A percentile compares a stretch with the other conserved stretches of the same genome.
Evolutionary conservation across 305 asterid species (phyloP).

Genomic region (Fraxinus ornus): DNA sequence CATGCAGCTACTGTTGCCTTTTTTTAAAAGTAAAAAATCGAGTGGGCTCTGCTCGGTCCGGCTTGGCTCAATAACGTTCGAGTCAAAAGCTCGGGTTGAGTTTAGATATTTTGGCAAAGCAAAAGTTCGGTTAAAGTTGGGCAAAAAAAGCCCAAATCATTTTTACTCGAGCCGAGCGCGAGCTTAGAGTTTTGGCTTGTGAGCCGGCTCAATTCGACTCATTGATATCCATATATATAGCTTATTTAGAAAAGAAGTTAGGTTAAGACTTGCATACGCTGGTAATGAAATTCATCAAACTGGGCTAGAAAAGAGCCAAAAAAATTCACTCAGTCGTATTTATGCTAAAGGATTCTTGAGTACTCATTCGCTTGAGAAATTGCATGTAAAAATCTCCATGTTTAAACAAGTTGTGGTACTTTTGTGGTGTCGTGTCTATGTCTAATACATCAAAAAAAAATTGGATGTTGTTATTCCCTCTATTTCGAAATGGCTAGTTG

Average conservation of each 20-base stretch:
- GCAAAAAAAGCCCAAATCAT: no score
- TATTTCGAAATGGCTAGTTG: background rate
- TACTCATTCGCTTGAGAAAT: background rate
- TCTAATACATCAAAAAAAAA: background rate
- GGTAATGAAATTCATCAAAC: constrained; percentile 54
- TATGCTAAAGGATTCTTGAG: constrained; percentile 46
- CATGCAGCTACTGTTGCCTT: no score
- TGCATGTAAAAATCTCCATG: background rate
- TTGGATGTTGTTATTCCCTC: background rate
- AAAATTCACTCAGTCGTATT: constrained; percentile 82
- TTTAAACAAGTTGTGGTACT: background rate
- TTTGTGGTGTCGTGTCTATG: background rate
- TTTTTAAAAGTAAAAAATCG: no score
- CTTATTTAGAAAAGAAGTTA: constrained; percentile 2
- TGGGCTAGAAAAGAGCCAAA: constrained; percentile 66
- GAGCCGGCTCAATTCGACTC: no score
- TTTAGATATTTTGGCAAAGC: no score
- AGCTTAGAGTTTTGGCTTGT: no score
- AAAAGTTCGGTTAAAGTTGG: no score
- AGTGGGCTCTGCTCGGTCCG: no score
- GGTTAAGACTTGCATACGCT: constrained; percentile 37
- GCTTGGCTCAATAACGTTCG: no score
- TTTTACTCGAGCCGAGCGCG: no score
- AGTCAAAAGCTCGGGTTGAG: no score
- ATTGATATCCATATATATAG: no score